Percentiles rank a stretch among this genome's conserved stretches.
Conservation (phyloP, 495 filamentous ascomycete genomes). For the Penicillium crystallinum region DNA sequence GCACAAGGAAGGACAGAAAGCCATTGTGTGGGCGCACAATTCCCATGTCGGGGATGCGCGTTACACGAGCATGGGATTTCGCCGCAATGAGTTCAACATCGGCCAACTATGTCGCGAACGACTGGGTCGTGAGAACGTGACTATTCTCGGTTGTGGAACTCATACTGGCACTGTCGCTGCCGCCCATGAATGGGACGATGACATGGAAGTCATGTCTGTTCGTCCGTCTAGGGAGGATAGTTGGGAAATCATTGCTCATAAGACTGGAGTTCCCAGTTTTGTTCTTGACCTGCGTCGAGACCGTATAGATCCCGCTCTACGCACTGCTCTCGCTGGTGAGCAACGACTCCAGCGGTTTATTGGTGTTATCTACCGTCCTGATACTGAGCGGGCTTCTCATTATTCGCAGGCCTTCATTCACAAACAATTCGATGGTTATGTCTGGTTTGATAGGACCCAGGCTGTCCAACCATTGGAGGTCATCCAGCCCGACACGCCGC, state of each 20-base stretch:
- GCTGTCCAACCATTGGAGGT: conserved; percentile 49
- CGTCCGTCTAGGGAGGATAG: conserved; percentile 37
- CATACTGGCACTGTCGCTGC: conserved; percentile 55
- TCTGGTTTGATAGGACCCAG: conserved; percentile 53
- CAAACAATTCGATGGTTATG: conserved; percentile 51
- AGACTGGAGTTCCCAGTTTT: conserved; percentile 43
- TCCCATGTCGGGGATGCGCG: conserved; percentile 57
- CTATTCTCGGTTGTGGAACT: conserved; percentile 49
- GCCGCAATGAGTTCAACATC: conserved; percentile 48
- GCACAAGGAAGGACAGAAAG: conserved; percentile 41
- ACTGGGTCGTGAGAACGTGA: conserved; percentile 42
- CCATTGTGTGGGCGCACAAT: conserved; percentile 58
- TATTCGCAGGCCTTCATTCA: conserved; percentile 51
- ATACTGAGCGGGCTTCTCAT: conserved; percentile 50
- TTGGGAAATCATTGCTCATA: conserved; percentile 44
- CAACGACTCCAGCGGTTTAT: conserved; percentile 50
- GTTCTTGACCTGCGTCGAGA: conserved; percentile 45
- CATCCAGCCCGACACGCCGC: conserved; percentile 44
- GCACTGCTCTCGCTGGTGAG: conserved; percentile 35
- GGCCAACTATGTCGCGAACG: conserved; percentile 52
- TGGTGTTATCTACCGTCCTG: conserved; percentile 55
- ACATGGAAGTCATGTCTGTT: conserved; percentile 51
- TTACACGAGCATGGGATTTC: conserved; percentile 49
- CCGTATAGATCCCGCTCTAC: conserved; percentile 30
- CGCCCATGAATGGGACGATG: conserved; percentile 51